Percentiles rank a stretch among this genome's conserved stretches.
Conservation (phyloP, 2,329 filamentous ascomycete genomes). For the Fusarium duplospermum region DNA sequence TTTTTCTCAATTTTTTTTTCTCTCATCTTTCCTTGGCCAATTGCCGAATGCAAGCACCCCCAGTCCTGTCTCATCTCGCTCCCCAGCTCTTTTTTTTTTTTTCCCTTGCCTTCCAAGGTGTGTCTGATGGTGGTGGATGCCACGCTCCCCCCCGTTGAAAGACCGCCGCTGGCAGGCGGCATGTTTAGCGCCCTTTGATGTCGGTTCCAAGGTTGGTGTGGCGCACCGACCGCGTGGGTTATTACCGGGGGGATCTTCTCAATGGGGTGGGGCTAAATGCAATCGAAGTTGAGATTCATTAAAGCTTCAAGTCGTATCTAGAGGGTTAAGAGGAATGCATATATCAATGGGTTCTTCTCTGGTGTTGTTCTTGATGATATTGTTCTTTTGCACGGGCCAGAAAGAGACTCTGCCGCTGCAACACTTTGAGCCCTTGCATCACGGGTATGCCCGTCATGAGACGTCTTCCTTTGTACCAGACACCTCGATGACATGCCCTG, state of each 20-base stretch:
- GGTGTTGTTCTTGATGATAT: constrained; percentile 4
- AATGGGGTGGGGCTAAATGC: constrained; percentile 2
- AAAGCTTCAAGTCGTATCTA: neutral
- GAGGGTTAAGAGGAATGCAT: neutral
- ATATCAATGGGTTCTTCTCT: neutral
- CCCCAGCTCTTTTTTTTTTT: neutral
- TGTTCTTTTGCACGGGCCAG: constrained; percentile 24
- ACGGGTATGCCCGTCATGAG: neutral
- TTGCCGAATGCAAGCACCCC: constrained; percentile 7
- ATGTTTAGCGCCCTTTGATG: constrained; percentile 19
- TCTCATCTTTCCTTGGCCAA: constrained; percentile 18
- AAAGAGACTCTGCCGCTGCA: neutral
- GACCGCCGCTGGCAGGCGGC: constrained; percentile 4
- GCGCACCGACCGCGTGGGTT: constrained; percentile 35
- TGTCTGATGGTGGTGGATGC: constrained; percentile 2
- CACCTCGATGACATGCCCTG: constrained; percentile 5
- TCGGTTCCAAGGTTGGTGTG: constrained; percentile 18
- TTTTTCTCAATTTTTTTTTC: neutral
- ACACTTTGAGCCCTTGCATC: neutral
- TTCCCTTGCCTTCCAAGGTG: neutral
- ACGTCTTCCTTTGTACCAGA: neutral
- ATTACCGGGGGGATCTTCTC: constrained; percentile 25
- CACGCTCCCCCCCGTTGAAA: neutral
- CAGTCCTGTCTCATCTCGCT: constrained; percentile 17
- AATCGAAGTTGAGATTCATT: neutral